These are phyloP conservation scores for Schwanniomyces occidentalis DNA, from an alignment of 805 yeast genomes.

Conservation along the genomic window DNA sequence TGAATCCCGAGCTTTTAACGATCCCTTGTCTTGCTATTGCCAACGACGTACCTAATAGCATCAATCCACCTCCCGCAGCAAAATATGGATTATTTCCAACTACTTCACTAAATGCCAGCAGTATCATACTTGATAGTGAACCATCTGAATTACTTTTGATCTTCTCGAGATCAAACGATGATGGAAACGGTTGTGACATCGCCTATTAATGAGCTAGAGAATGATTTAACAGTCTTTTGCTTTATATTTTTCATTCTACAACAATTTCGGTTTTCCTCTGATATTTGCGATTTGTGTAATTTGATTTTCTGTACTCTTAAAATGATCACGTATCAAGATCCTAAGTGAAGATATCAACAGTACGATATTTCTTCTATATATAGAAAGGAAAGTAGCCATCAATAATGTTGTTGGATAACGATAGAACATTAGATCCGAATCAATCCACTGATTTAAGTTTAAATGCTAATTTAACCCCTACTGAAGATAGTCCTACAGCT, in stretches of 20 bases:
- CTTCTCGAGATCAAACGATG: slow-evolving; percentile 32
- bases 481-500: too few species aligned
- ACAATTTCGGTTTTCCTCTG: too few species aligned
- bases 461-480: too few species aligned
- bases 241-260: too few species aligned
- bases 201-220: background rate
- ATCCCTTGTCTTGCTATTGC: slow-evolving; percentile 76
- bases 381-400: too few species aligned
- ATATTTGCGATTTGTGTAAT: too few species aligned
- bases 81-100: slow-evolving; percentile 85
- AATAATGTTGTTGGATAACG: slow-evolving; percentile 1
- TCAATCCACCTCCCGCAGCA: slow-evolving; percentile 97
- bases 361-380: too few species aligned
- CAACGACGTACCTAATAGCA: slow-evolving; percentile 89
- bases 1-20: slow-evolving; percentile 59
- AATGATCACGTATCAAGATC: too few species aligned
- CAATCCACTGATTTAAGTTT: slow-evolving; percentile 1
- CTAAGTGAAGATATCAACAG: too few species aligned
- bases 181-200: background rate
- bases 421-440: background rate
- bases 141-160: slow-evolving; percentile 41
- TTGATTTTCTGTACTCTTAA: too few species aligned
- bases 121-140: slow-evolving; percentile 30
- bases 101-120: slow-evolving; percentile 49
- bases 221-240: too few species aligned